Conservation (phyloP, 805 yeast species). For the Metschnikowia continentalis region DNA sequence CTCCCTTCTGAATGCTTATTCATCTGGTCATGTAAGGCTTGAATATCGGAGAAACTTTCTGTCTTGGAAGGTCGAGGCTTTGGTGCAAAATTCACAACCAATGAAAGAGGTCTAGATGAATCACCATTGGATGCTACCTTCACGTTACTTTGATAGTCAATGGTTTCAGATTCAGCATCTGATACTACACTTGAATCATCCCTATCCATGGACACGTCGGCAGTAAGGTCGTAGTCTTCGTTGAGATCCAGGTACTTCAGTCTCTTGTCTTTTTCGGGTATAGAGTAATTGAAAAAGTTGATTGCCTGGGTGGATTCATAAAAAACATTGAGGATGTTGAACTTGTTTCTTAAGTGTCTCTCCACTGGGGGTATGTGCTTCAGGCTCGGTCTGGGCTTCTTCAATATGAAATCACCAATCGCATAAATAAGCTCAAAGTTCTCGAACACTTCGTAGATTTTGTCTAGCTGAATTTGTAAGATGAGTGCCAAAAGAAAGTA, state of each 20-base stretch:
- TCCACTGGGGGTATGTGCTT: conserved; percentile 18
- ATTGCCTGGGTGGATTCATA: conserved; percentile 48
- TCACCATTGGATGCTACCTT: conserved; percentile 14
- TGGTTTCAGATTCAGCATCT: conserved; percentile 15
- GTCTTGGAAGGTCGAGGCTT: not conserved
- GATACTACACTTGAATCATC: conserved; percentile 8
- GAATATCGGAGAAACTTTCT: conserved; percentile 2
- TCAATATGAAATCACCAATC: conserved; percentile 34
- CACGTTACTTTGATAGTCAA: conserved; percentile 11
- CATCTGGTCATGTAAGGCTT: not conserved
- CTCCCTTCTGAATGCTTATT: not conserved
- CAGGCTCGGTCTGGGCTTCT: conserved; percentile 14
- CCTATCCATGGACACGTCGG: not conserved
- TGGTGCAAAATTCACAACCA: conserved; percentile 24
- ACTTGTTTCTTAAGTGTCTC: conserved; percentile 24
- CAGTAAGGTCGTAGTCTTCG: conserved; percentile 32
- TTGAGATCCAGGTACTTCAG: conserved; percentile 44
- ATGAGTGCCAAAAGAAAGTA: conserved; percentile 33
- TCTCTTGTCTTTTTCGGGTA: conserved; percentile 31
- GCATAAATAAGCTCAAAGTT: conserved; percentile 39
- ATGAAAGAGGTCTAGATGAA: conserved; percentile 17
- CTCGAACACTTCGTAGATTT: conserved; percentile 37
- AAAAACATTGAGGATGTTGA: conserved; percentile 33
- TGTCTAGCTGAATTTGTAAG: conserved; percentile 37
- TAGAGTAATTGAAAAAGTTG: conserved; percentile 43